phyloP scores from a whole-genome alignment of 768 basidiomycete genomes.

The Trametes maxima region DNA sequence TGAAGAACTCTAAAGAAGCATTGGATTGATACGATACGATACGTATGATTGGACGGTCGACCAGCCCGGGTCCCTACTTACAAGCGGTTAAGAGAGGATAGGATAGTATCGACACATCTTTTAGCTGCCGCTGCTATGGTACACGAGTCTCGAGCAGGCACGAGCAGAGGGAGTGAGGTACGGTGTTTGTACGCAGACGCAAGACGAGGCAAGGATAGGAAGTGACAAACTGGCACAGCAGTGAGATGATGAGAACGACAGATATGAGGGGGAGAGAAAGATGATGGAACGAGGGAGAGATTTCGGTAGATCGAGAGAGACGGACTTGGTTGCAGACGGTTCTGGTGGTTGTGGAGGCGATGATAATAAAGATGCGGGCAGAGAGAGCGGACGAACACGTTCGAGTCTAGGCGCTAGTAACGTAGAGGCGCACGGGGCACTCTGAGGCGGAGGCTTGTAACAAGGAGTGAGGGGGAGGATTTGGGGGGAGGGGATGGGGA shows the following conservation, averaged over 20 bases:
- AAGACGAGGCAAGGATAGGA: conserved; percentile 4
- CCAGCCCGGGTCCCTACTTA: conserved; percentile 23
- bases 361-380: conserved; percentile 8
- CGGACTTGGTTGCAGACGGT: too few species aligned
- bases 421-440: conserved; percentile 19
- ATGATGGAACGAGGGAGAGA: conserved; percentile 1
- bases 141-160: conserved; percentile 18
- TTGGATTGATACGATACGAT: conserved; percentile 21
- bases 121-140: conserved; percentile 25
- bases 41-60: conserved; percentile 23
- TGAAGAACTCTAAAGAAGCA: not conserved
- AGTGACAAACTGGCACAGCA: conserved; percentile 25
- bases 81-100: conserved; percentile 22
- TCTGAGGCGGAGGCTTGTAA: conserved; percentile 7
- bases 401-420: conserved; percentile 24
- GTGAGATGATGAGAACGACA: conserved; percentile 17
- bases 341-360: not conserved
- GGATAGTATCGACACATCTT: conserved; percentile 26
- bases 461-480: conserved; percentile 2
- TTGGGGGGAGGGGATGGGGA: not conserved
- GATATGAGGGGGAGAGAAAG: conserved; percentile 15
- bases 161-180: conserved; percentile 22
- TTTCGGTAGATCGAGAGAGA: not conserved
- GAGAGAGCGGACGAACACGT: conserved; percentile 22
- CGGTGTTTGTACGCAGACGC: conserved; percentile 3